phyloP scores from a whole-genome alignment of 176 grass and related monocot species.

The Carex littledalei region DNA sequence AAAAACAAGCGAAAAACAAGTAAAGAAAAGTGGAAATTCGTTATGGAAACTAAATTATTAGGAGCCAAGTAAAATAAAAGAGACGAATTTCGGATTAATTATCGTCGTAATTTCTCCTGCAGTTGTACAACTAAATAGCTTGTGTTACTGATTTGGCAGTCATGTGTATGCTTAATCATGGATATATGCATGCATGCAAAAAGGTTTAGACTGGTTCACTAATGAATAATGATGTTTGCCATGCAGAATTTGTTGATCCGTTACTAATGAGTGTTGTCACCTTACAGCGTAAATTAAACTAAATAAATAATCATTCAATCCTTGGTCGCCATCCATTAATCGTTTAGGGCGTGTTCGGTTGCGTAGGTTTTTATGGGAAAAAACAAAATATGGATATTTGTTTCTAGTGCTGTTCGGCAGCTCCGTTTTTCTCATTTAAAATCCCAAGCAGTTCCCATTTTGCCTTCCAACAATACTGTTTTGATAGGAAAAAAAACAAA shows the following conservation, averaged over 20 bases:
- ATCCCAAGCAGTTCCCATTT: too few species aligned
- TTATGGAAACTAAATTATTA: background rate
- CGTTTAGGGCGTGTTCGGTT: background rate
- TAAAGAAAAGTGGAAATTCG: background rate
- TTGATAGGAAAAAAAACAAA: too few species aligned
- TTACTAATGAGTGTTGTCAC: conserved; percentile 21
- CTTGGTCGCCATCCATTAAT: conserved; percentile 1
- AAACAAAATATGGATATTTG: too few species aligned
- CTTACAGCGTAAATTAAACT: background rate
- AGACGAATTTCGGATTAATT: background rate
- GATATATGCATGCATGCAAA: conserved; percentile 32
- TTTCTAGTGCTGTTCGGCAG: too few species aligned
- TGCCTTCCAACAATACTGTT: too few species aligned
- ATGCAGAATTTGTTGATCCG: conserved; percentile 16
- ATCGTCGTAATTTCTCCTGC: background rate
- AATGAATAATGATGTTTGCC: conserved; percentile 27
- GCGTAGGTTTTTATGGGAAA: too few species aligned
- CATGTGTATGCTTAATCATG: conserved; percentile 22
- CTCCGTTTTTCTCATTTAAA: too few species aligned
- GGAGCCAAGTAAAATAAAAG: background rate
- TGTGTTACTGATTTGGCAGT: background rate
- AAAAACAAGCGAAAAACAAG: background rate
- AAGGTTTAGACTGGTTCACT: conserved; percentile 21
- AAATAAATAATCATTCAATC: background rate
- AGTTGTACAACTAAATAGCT: background rate